Base-by-base conservation (phyloP, 23 red algal species). In the Chondrus crispus region DNA sequence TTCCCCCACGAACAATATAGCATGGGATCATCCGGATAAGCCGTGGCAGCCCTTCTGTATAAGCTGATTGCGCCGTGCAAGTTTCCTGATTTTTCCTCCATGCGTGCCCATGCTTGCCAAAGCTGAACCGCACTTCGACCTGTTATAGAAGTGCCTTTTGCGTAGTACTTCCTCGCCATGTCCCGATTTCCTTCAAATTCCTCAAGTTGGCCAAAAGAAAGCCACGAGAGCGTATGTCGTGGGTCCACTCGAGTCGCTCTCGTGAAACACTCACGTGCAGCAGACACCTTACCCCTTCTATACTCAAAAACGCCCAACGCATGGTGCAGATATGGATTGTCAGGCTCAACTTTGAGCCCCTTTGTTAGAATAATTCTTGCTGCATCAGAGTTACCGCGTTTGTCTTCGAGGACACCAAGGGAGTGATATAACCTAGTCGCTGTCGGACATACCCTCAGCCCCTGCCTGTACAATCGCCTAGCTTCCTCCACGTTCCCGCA, bases 361-460 rank as follows among this genome's bases (percentile, higher is more conserved):
- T 83, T 58, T 42, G 73, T 88, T 10, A 99, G 80, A 36, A 96
- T 68, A n/a, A 81, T 77, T 14, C 94, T 50, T 46, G 97, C 97
- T 39, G 68, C 47, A 20, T 96, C 90, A 1, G 90, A 57, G n/a
- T 86, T 91, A 18, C 95, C 94, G 11, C 76, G 55, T 42, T 93
- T 96, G 37, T 99, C 97, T 68, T 96, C 84, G 40, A 99, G 77
- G 24, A 99, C 91, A 7, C 93, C 97, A 43, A 99, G 68, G n/a
- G 94, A 66, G 60, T 95, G 88, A 84, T 94, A 89, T 7, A 99
- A 81, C 40, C 95, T 80, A 30, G 77, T 83, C 10, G 86, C 82
- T 18, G 48, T 68, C 13, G 97, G 97, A 48, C 80, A 89, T 29
- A 37, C 33, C 4, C 74, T 64, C 40, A 99, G 81, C 8, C 97